A percentile compares a stretch with the other conserved stretches of the same genome.
Conservation (phyloP, 306 rosid species). For the Vigna angularis region DNA sequence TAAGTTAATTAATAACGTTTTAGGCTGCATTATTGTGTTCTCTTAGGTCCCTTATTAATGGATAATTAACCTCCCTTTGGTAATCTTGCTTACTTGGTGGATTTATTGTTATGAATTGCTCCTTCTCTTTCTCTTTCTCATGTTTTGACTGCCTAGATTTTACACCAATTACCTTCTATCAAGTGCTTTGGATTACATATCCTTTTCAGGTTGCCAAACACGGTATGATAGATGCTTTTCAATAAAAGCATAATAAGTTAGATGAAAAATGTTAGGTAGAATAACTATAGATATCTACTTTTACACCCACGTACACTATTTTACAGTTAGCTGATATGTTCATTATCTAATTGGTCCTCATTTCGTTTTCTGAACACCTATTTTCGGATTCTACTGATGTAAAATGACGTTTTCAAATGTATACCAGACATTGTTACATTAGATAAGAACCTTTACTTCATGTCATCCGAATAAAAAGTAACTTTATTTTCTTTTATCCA, state of each 20-base stretch:
- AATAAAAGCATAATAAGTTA: neutral
- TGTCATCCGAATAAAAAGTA: no score
- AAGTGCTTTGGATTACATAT: conserved; percentile 9
- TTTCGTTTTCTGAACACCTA: neutral
- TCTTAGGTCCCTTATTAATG: conserved; percentile 4
- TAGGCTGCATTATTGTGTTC: conserved; percentile 18
- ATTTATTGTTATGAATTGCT: neutral
- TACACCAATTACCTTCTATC: conserved; percentile 12
- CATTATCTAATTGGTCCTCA: neutral
- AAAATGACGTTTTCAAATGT: neutral
- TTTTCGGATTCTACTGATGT: neutral
- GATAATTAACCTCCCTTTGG: neutral
- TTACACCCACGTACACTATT: neutral
- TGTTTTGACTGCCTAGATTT: conserved; percentile 5
- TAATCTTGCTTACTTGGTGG: conserved; percentile 4
- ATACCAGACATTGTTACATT: neutral
- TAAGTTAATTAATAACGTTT: neutral
- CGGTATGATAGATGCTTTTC: neutral
- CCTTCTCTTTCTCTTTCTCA: neutral
- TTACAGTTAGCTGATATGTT: neutral
- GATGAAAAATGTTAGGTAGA: conserved; percentile 13
- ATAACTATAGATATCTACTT: conserved; percentile 6
- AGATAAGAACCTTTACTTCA: neutral
- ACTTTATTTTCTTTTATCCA: neutral
- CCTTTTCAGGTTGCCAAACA: conserved; percentile 32